Evolutionary conservation across 306 rosid species (phyloP).

Genomic region (Lotus japonicus): DNA sequence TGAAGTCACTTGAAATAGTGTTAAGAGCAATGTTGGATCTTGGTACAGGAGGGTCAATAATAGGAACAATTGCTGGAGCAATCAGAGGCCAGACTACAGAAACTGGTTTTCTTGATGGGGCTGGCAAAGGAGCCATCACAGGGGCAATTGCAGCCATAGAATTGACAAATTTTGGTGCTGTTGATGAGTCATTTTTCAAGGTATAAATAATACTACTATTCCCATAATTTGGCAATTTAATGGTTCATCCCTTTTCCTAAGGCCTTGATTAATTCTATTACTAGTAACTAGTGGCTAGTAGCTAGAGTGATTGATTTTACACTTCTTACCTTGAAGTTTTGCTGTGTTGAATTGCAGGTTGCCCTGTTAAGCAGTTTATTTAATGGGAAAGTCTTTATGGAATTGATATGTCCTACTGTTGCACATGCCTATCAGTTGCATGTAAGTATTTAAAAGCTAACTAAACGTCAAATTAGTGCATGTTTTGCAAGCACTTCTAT

Average conservation of each 20-base stretch:
- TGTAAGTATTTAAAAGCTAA: conserved; percentile 12
- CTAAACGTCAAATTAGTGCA: background rate
- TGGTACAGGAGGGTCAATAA: conserved; percentile 34
- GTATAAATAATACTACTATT: background rate
- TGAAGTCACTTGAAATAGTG: background rate
- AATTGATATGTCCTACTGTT: conserved; percentile 34
- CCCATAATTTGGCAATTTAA: background rate
- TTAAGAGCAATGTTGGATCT: background rate
- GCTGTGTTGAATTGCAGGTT: conserved; percentile 27
- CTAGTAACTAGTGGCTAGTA: background rate
- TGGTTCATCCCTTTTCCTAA: background rate
- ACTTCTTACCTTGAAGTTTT: background rate
- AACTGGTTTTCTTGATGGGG: conserved; percentile 44
- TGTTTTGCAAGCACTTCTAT: too few species aligned
- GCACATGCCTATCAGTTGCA: conserved; percentile 29
- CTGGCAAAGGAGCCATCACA: conserved; percentile 40
- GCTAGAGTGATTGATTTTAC: background rate
- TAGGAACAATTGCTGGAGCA: conserved; percentile 39
- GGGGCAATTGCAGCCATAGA: conserved; percentile 45
- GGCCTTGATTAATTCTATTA: background rate
- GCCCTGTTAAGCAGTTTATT: conserved; percentile 24
- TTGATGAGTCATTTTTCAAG: conserved; percentile 21
- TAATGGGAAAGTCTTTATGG: conserved; percentile 33
- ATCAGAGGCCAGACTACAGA: conserved; percentile 36
- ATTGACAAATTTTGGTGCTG: conserved; percentile 8